phyloP scores from a whole-genome alignment of 768 basidiomycete species.

The Boletus bicolor region DNA sequence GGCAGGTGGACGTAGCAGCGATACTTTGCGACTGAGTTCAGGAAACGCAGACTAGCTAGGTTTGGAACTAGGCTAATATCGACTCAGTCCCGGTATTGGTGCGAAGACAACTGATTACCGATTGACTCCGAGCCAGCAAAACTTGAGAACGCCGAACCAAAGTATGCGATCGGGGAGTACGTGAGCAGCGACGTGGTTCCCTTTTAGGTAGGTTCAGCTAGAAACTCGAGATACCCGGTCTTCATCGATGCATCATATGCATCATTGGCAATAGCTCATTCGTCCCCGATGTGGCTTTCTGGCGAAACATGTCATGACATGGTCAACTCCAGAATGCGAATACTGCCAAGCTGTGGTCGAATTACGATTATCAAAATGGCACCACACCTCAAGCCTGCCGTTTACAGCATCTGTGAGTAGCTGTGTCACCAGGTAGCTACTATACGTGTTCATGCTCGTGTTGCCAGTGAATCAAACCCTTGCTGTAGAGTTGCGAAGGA shows the following conservation, averaged over 20 bases:
- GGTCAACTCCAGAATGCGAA: background rate
- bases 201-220: background rate
- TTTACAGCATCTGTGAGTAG: slow-evolving; percentile 6
- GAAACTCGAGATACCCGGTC: background rate
- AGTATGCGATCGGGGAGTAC: background rate
- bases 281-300: background rate
- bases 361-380: background rate
- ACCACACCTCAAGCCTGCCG: background rate
- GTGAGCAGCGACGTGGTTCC: background rate
- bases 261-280: background rate
- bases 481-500: background rate
- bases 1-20: background rate
- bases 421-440: background rate
- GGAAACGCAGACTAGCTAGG: background rate
- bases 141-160: background rate
- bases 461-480: background rate
- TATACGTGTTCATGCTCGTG: background rate
- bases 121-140: background rate
- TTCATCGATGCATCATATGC: background rate
- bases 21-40: background rate
- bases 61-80: background rate
- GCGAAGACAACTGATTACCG: background rate
- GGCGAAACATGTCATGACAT: background rate
- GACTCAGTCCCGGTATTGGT: background rate
- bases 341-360: slow-evolving; percentile 13